A percentile compares a stretch with the other conserved stretches of the same genome.
These are phyloP conservation scores for Ichthyophthirius multifiliis DNA, from an alignment of 169 alveolate species.

Conservation along the genomic window DNA sequence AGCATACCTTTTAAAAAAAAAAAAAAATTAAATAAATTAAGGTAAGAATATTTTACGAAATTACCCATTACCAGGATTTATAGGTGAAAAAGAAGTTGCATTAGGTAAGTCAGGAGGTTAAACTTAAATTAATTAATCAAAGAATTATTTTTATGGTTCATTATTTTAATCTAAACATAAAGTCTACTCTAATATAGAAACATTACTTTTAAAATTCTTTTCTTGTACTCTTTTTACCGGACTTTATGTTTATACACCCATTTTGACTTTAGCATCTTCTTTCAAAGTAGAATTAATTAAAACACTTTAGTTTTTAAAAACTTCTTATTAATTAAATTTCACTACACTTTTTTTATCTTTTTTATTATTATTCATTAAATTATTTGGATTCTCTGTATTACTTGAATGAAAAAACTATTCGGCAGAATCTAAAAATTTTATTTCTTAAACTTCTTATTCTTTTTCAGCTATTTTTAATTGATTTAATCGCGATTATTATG, in stretches of 20 bases:
- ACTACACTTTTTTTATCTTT: constrained; percentile 10
- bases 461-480: constrained; percentile 26
- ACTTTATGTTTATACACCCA: background rate
- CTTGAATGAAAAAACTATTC: constrained; percentile 23
- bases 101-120: constrained; percentile 68
- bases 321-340: background rate
- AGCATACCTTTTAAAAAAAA: constrained; percentile 41
- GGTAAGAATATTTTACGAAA: background rate
- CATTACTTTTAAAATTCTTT: background rate
- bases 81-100: constrained; percentile 56
- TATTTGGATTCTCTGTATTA: constrained; percentile 17
- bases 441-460: constrained; percentile 21
- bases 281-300: background rate
- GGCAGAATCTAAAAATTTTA: background rate
- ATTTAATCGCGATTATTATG: constrained; percentile 17
- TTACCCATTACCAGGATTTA: constrained; percentile 56
- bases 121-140: constrained; percentile 58
- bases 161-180: background rate
- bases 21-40: background rate
- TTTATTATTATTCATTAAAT: background rate
- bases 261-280: background rate
- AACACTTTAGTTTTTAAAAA: background rate
- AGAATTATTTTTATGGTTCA: constrained; percentile 30
- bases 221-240: background rate
- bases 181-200: background rate